Conservation (phyloP, 2,329 filamentous ascomycete genomes). For the Capronia americana region DNA sequence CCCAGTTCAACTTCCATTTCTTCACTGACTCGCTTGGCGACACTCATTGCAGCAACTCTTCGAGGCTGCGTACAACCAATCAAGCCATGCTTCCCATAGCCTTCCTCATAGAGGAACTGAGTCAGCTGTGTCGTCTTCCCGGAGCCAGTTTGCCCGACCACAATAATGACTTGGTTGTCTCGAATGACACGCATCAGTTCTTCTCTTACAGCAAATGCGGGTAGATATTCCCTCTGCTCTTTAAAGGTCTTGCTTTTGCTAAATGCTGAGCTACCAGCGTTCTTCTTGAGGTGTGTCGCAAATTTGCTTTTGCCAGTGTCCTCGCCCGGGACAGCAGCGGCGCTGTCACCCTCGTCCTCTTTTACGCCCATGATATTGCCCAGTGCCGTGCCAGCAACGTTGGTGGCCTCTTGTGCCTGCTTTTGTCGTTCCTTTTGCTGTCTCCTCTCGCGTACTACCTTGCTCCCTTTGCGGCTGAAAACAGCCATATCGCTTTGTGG, state of each 20-base stretch:
- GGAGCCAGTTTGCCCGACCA: slow-evolving; percentile 95
- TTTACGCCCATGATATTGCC: slow-evolving; percentile 96
- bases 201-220: slow-evolving; percentile 94
- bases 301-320: slow-evolving; percentile 79
- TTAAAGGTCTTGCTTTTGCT: slow-evolving; percentile 88
- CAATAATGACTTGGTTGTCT: slow-evolving; percentile 96
- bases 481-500: slow-evolving; percentile 98
- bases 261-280: slow-evolving; percentile 81
- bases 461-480: slow-evolving; percentile 93
- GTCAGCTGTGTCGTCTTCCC: slow-evolving; percentile 97
- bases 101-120: slow-evolving; percentile 91
- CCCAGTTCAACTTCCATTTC: slow-evolving; percentile 96
- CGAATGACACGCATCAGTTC: slow-evolving; percentile 89
- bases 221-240: slow-evolving; percentile 91
- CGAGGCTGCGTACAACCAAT: slow-evolving; percentile 97
- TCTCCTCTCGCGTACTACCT: slow-evolving; percentile 86
- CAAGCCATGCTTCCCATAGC: slow-evolving; percentile 83
- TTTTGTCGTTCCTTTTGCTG: slow-evolving; percentile 93
- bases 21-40: slow-evolving; percentile 95
- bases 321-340: slow-evolving; percentile 75
- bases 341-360: slow-evolving; percentile 86
- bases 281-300: slow-evolving; percentile 86
- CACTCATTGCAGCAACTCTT: slow-evolving; percentile 96
- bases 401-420: slow-evolving; percentile 94
- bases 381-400: slow-evolving; percentile 85